phyloP scores from a whole-genome alignment of 1,284 basidiomycete genomes.

The Ustilago crameri region DNA sequence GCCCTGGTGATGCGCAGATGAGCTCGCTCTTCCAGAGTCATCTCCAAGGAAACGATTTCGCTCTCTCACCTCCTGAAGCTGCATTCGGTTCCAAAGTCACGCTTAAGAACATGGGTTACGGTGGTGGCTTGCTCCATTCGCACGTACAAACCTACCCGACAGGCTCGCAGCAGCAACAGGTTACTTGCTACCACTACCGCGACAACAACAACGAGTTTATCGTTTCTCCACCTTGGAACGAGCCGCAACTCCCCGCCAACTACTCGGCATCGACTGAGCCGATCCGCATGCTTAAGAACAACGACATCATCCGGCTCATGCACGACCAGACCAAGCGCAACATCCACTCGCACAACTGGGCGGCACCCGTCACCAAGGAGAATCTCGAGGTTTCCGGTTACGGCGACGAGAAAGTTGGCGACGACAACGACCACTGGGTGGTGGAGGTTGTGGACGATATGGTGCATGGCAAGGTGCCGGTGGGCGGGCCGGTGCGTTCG shows the following conservation, averaged over 20 bases:
- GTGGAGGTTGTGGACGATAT: conserved; percentile 92
- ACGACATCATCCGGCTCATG: conserved; percentile 82
- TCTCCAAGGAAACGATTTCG: conserved; percentile 91
- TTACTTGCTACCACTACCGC: conserved; percentile 99
- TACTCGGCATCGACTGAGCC: conserved; percentile 42
- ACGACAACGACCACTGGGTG: conserved; percentile 88
- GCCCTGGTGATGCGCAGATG: conserved; percentile 98
- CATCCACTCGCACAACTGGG: conserved; percentile 88
- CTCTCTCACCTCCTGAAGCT: conserved; percentile 75
- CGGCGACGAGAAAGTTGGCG: conserved; percentile 86
- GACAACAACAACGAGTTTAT: conserved; percentile 96
- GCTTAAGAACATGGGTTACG: conserved; percentile 97
- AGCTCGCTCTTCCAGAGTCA: conserved; percentile 98
- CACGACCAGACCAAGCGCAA: conserved; percentile 86
- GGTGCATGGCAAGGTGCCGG: conserved; percentile 71
- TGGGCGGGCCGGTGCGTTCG: conserved; percentile 79
- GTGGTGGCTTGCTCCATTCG: conserved; percentile 94
- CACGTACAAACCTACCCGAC: conserved; percentile 93
- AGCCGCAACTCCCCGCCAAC: conserved; percentile 53
- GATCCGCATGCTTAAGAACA: conserved; percentile 77
- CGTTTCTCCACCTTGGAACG: conserved; percentile 83
- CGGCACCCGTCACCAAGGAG: conserved; percentile 89
- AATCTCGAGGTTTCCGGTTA: conserved; percentile 93
- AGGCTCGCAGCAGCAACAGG: conserved; percentile 94
- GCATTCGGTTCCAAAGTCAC: conserved; percentile 91